These are phyloP conservation scores for Bimuria novae-zelandiae DNA, from an alignment of 2,329 filamentous ascomycete species.

Conservation along the genomic window DNA sequence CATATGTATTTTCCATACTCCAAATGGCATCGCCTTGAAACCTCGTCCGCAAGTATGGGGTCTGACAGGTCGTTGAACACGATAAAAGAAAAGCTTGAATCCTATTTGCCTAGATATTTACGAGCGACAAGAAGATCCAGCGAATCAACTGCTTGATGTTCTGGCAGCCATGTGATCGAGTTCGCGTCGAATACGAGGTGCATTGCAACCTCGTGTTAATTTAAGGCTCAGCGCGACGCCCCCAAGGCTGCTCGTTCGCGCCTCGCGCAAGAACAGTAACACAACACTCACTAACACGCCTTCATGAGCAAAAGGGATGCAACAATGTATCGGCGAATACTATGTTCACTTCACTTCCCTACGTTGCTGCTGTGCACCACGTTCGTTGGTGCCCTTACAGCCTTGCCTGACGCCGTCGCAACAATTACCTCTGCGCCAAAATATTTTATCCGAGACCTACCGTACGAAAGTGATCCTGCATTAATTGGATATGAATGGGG, in stretches of 20 bases:
- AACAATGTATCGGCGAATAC: not conserved
- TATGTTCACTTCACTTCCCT: not conserved
- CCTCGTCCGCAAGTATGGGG: too few species aligned
- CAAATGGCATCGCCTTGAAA: too few species aligned
- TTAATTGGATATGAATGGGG: not conserved
- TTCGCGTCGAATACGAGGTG: not conserved
- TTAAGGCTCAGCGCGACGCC: not conserved
- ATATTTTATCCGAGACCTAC: not conserved
- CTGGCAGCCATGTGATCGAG: too few species aligned
- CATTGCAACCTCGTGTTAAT: not conserved
- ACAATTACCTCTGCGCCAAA: not conserved
- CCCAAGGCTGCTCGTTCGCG: not conserved
- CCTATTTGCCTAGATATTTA: too few species aligned
- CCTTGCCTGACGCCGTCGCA: not conserved
- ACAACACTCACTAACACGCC: not conserved
- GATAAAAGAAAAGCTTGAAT: too few species aligned
- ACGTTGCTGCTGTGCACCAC: not conserved
- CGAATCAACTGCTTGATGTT: too few species aligned
- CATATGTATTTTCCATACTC: too few species aligned
- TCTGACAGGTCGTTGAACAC: too few species aligned
- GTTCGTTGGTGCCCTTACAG: constrained; percentile 2
- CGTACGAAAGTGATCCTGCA: not conserved
- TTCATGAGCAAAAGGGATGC: not conserved
- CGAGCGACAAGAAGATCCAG: too few species aligned
- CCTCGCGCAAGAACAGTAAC: not conserved